phyloP scores from a whole-genome alignment of 495 filamentous ascomycete genomes.

The Talaromyces proteolyticus region DNA sequence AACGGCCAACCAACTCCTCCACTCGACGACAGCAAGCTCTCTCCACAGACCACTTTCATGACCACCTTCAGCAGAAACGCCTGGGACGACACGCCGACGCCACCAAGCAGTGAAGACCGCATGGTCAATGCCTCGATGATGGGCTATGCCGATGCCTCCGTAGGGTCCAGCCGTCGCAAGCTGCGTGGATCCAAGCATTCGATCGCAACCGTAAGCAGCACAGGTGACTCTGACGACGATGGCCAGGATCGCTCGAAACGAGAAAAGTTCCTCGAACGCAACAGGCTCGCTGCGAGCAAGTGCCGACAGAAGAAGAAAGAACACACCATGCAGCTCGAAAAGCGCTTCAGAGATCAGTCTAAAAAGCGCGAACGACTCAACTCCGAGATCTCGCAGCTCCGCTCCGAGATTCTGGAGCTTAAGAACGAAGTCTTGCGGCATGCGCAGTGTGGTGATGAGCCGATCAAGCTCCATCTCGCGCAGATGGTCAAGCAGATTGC shows the following conservation, averaged over 20 bases:
- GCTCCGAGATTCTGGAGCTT: slow-evolving; percentile 42
- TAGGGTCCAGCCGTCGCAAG: slow-evolving; percentile 8
- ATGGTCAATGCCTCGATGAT: neutral
- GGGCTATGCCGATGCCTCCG: neutral
- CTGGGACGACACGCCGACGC: slow-evolving; percentile 6
- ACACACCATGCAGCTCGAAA: slow-evolving; percentile 50
- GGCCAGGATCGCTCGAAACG: slow-evolving; percentile 24
- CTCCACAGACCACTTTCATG: slow-evolving; percentile 12
- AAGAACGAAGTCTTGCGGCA: slow-evolving; percentile 56
- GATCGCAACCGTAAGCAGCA: slow-evolving; percentile 7
- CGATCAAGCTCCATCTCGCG: slow-evolving; percentile 44
- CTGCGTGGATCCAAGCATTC: slow-evolving; percentile 8
- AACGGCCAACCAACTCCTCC: slow-evolving; percentile 40
- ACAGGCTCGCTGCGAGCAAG: slow-evolving; percentile 70
- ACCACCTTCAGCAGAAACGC: slow-evolving; percentile 10
- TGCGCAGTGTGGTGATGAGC: slow-evolving; percentile 49
- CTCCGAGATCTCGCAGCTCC: slow-evolving; percentile 25
- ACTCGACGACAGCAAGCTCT: slow-evolving; percentile 19
- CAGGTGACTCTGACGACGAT: slow-evolving; percentile 17
- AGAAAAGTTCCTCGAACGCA: slow-evolving; percentile 61
- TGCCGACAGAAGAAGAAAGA: slow-evolving; percentile 75
- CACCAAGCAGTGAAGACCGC: slow-evolving; percentile 3
- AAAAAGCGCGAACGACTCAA: slow-evolving; percentile 14
- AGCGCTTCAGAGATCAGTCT: slow-evolving; percentile 19
- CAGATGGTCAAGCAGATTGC: slow-evolving; percentile 38